Evolutionary conservation across 2,329 filamentous ascomycete genomes (phyloP), one percentile per base, ranked within the genome.

Genomic region (Cordyceps fumosorosea): DNA sequence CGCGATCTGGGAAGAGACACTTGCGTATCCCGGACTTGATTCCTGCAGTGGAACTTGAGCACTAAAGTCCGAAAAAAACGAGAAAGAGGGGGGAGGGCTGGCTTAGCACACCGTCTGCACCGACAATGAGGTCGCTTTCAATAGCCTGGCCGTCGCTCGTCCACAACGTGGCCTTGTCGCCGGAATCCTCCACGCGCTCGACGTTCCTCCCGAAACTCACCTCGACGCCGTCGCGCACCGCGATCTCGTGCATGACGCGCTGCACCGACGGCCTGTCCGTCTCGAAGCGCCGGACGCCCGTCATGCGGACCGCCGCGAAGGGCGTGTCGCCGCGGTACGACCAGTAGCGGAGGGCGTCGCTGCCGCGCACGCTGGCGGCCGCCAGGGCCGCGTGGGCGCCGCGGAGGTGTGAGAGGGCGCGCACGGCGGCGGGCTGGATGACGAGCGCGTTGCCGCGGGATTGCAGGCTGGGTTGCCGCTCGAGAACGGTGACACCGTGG

Each of bases 211-310:
- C 48, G 37, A 62, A 62, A 3, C 18, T 22, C 8, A 62, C 54
- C 20, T 62, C 48, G 10, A 52, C 60, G 16, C 60, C 60, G 11
- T 45, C 24, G 32, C 22, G n/a, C 4, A n/a, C 45, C 5, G 60
- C 60, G 10, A 62, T 14, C 8, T 62, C 40, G 24, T 62, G 48
- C 45, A 62, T 11, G 2, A 20, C 62, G 3, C 53, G 51, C 22
- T 47, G 50, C 42, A 51, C 53, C 42, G 48, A 62, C 34, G 53
- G 64, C 44, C 60, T 48, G 29, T 57, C 63, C 56, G 52, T 65
- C 55, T 64, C 62, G 51, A 66, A 66, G 8, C 64, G 64, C 42
- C 29, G 51, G 6, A 40, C 37, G 37, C 53, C 60, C 26, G n/a
- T 8, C 22, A 58, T 45, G 8, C 14, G 8, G 20, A 54, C 24